These are phyloP conservation scores for Russula sp. DNA, from an alignment of 768 basidiomycete species.

Conservation along the genomic window DNA sequence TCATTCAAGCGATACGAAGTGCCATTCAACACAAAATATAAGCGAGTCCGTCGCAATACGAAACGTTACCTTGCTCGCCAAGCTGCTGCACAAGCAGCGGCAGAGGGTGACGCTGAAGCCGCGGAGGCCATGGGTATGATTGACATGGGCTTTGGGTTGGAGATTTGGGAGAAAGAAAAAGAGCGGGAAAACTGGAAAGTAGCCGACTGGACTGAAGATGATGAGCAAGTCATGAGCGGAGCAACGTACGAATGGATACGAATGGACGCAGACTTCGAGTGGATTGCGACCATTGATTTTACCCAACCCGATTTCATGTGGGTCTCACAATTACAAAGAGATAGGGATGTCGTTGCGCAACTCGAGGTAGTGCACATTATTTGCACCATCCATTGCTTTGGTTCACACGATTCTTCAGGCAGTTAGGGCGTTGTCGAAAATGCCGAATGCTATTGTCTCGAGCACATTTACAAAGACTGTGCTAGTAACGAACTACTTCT, in stretches of 20 bases:
- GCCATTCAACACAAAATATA: constrained; percentile 97
- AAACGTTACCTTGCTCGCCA: constrained; percentile 94
- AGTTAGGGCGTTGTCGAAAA: constrained; percentile 76
- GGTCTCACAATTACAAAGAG: constrained; percentile 92
- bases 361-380: constrained; percentile 55
- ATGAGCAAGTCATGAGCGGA: constrained; percentile 86
- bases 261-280: constrained; percentile 98
- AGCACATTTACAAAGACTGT: constrained; percentile 91
- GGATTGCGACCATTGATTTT: constrained; percentile 90
- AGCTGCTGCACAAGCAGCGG: constrained; percentile 87
- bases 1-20: constrained; percentile 93
- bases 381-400: constrained; percentile 14
- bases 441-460: constrained; percentile 78
- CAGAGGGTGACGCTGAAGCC: constrained; percentile 86
- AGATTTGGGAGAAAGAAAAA: constrained; percentile 93
- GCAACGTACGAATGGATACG: constrained; percentile 99
- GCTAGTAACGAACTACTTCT: constrained; percentile 92
- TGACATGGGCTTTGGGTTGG: constrained; percentile 88
- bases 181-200: constrained; percentile 95
- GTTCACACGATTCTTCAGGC: constrained; percentile 48
- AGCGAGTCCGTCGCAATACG: constrained; percentile 90
- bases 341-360: constrained; percentile 95
- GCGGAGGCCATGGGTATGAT: constrained; percentile 91
- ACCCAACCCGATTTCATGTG: constrained; percentile 99
- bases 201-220: constrained; percentile 96